Conservation (phyloP, 176 grass and related monocot species). For the Poa pratensis region DNA sequence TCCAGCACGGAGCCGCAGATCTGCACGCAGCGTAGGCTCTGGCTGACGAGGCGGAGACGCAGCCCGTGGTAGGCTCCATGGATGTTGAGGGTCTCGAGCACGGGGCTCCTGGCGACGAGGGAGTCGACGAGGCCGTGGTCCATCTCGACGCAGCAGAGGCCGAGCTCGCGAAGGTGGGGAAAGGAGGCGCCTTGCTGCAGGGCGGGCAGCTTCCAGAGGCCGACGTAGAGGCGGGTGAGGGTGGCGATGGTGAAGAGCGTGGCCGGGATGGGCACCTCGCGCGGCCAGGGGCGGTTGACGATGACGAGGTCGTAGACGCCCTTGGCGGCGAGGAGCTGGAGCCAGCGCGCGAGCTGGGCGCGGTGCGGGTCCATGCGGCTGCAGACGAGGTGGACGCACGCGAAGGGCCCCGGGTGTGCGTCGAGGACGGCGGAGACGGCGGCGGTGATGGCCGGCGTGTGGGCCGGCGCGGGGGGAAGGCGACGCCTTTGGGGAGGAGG, state of each 20-base stretch:
- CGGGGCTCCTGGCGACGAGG: conserved; percentile 6
- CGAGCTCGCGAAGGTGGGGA: conserved; percentile 10
- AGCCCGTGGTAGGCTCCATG: neutral
- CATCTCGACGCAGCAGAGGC: neutral
- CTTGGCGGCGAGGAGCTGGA: conserved; percentile 22
- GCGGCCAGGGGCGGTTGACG: conserved; percentile 15
- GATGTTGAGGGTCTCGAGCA: conserved; percentile 11
- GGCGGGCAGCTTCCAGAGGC: neutral
- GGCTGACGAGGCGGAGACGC: conserved; percentile 11
- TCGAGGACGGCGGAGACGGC: conserved; percentile 22
- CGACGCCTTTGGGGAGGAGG: neutral
- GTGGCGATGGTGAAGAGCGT: neutral
- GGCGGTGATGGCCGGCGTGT: neutral
- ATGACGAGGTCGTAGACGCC: neutral
- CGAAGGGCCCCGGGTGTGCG: conserved; percentile 21
- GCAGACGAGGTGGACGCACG: conserved; percentile 26
- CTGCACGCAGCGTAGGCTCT: conserved; percentile 16
- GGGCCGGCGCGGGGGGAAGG: neutral
- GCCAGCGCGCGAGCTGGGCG: neutral
- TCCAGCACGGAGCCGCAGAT: neutral
- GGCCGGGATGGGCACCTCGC: neutral
- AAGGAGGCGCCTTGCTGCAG: conserved; percentile 2
- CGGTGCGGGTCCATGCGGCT: neutral
- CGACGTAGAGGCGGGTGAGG: conserved; percentile 7
- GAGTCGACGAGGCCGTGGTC: neutral